Conservation (phyloP, 2,329 filamentous ascomycete genomes). For the Alternaria sp. region DNA sequence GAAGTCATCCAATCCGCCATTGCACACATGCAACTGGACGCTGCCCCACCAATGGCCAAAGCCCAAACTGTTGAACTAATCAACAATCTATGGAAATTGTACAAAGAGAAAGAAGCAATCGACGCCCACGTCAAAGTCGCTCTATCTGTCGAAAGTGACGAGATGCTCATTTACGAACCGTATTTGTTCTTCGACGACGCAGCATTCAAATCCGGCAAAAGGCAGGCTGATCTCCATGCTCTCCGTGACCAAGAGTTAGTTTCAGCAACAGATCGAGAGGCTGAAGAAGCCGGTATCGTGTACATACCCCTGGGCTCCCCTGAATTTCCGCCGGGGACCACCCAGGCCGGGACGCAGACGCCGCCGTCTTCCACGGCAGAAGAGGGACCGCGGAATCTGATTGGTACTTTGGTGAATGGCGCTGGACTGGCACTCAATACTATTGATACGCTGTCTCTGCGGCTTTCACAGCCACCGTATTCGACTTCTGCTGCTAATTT, state of each 20-base stretch:
- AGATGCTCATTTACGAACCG: constrained; percentile 60
- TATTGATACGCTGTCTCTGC: constrained; percentile 74
- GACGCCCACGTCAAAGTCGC: constrained; percentile 61
- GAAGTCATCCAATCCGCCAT: constrained; percentile 53
- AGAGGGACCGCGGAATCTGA: constrained; percentile 59
- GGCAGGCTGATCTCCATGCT: constrained; percentile 66
- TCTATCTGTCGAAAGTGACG: constrained; percentile 45
- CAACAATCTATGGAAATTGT: constrained; percentile 63
- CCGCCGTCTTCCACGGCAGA: constrained; percentile 10
- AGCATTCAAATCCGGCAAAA: constrained; percentile 66
- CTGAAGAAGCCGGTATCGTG: constrained; percentile 75
- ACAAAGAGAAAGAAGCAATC: constrained; percentile 70
- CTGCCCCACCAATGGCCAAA: constrained; percentile 52
- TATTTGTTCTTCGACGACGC: constrained; percentile 74
- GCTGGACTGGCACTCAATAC: constrained; percentile 93
- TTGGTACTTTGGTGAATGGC: constrained; percentile 87
- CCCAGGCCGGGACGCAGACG: constrained; percentile 6
- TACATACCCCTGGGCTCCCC: constrained; percentile 67
- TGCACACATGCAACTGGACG: constrained; percentile 61
- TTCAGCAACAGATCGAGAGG: constrained; percentile 65
- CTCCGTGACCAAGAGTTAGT: constrained; percentile 61
- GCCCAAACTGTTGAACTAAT: constrained; percentile 59
- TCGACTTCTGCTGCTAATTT: constrained; percentile 69
- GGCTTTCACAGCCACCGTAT: constrained; percentile 57
- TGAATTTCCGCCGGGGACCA: not conserved